A percentile compares a stretch with the other conserved stretches of the same genome.
Conservation (phyloP, 768 basidiomycete species). For the Amanita molliuscula region DNA sequence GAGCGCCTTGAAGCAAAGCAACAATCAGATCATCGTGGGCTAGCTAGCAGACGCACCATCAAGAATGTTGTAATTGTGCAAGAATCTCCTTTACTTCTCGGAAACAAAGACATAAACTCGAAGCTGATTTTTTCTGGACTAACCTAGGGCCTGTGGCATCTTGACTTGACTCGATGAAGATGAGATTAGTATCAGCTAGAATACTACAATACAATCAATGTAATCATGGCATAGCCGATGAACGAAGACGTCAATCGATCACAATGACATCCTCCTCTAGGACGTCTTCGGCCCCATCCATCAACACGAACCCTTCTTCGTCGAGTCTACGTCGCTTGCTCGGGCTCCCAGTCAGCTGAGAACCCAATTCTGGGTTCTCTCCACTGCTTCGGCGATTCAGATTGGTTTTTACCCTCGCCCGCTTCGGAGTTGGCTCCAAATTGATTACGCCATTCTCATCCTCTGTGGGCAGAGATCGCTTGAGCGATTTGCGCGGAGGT, state of each 20-base stretch:
- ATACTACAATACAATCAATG: background rate
- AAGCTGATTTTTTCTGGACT: no score
- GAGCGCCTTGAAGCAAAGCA: no score
- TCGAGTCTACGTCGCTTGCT: slow-evolving; percentile 55
- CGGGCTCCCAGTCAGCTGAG: background rate
- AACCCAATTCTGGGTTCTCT: slow-evolving; percentile 6
- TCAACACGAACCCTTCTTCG: slow-evolving; percentile 62
- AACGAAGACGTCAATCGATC: slow-evolving; percentile 18
- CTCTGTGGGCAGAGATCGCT: slow-evolving; percentile 48
- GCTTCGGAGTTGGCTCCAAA: slow-evolving; percentile 50
- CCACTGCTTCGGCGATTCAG: background rate
- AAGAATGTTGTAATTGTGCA: no score
- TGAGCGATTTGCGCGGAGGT: slow-evolving; percentile 31
- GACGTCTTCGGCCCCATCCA: slow-evolving; percentile 47
- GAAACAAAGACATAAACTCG: no score
- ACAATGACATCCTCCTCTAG: slow-evolving; percentile 49
- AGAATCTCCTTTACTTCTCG: no score
- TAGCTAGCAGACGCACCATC: no score
- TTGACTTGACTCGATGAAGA: background rate
- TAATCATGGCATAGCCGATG: background rate
- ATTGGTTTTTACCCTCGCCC: slow-evolving; percentile 26
- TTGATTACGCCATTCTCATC: slow-evolving; percentile 44
- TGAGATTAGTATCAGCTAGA: background rate
- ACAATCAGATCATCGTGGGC: no score
- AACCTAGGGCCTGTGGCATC: no score